Evolutionary conservation across 2,329 filamentous ascomycete species (phyloP), one percentile per base, ranked within the genome.

Genomic region (Xylaria arbuscula): DNA sequence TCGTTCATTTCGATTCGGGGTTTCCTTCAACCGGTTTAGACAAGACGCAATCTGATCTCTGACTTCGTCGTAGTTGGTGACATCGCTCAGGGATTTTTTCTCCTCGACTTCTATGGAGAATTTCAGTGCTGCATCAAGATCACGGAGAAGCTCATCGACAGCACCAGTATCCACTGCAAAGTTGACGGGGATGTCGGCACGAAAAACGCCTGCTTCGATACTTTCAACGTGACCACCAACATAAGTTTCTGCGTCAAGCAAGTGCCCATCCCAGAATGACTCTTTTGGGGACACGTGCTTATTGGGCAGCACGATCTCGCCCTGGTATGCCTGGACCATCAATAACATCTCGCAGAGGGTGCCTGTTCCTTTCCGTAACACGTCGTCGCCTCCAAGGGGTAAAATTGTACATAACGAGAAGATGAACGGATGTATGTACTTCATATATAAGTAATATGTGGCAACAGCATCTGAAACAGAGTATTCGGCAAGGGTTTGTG

Each of bases 401-500:
- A 99, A 86, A 82, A 99, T 98, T 1, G 94, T 99, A 81, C 96
- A 99, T 0, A 99, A 85, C 1, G 97, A 98, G 86, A 99, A 99
- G 79, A 99, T 96, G 84, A 99, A 99, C 3, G 96, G 96, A 79
- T 99, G 96, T n/a, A 99, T 93, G 80, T 99, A 99, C 90, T 99
- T 99, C 97, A 99, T 99, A 86, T 99, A 99, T 70, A 99, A 84
- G 78, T 99, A 99, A 79, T 99, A 99, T 0, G 96, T 99, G 24
- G 96, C 96, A 59, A 99, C 96, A 10, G 97, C 97, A 85, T 99
- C 97, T 76, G 97, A 99, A 53, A 99, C 96, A 0, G 97, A 99
- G 82, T 99, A 99, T 77, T 99, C 96, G 9, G 96, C 95, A 60
- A 99, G 85, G 0, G 93, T 97, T 78, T 99, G 96, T 0, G 96